Evolutionary conservation across 352 stramenopile genomes (phyloP), one percentile per base, ranked within the genome.

Genomic region (Globisporangium uncinulatum): DNA sequence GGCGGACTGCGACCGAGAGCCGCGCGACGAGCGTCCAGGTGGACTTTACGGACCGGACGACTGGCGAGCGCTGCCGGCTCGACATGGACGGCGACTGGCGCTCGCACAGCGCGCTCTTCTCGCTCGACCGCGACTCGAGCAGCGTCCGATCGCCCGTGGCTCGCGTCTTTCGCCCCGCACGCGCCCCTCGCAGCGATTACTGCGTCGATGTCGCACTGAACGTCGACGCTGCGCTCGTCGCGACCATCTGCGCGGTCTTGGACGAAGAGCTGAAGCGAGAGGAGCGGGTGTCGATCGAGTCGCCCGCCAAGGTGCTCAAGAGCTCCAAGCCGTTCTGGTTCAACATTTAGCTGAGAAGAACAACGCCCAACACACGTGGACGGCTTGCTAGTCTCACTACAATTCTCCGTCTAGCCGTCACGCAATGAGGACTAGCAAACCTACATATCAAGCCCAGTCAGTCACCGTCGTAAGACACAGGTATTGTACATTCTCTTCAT

Each of bases 21-120:
- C 24, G 24, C 24, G 24, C 24, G 24, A 54, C 36, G 6, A 13
- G n/a, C 3, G 3, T 60, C 31, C 44, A 45, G 4, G 54, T 49
- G 15, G 54, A 60, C 55, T 61, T 61, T 15, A 55, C 46, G 15
- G 55, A 54, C 14, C 15, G 29, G 6, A 49, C 55, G 3, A 61
- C 55, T 1, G 44, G 44, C n/a, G 37, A 54, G 34, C 55, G 36
- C 15, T 61, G 55, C 24, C 31, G 32, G 17, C 20, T 61, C 6
- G 29, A 17, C 4, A 29, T 54, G 2, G 24, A 54, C 8, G 45
- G 45, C 14, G 45, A 54, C 15, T 61, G 46, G 55, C 55, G 24
- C 24, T 11, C 24, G 6, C 55, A 41, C 36, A 50, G 9, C 5
- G 36, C 36, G 3, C 5, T 55, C 32, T 20, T 59, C 0, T 29